Conservation (phyloP, 352 stramenopile species). For the Phytophthora fragariaefolia region DNA sequence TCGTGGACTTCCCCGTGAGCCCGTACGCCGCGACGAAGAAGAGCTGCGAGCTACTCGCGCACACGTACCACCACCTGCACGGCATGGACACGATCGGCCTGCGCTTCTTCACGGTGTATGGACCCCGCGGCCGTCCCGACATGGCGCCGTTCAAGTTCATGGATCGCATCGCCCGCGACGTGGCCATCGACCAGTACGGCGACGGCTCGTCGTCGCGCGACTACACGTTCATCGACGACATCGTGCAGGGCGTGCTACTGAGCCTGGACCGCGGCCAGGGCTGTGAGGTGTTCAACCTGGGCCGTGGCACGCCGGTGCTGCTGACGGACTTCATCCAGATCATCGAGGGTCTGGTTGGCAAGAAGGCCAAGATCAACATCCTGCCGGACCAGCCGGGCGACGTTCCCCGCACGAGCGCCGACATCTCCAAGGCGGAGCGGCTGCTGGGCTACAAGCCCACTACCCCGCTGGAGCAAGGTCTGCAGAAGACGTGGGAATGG, state of each 20-base stretch:
- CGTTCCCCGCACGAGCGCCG: constrained; percentile 95
- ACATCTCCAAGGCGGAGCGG: constrained; percentile 95
- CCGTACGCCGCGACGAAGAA: constrained; percentile 99
- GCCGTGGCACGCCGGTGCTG: constrained; percentile 92
- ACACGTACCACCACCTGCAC: constrained; percentile 98
- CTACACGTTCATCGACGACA: constrained; percentile 99
- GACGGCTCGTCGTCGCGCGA: constrained; percentile 95
- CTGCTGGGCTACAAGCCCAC: constrained; percentile 96
- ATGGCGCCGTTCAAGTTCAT: constrained; percentile 99
- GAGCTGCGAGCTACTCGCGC: constrained; percentile 95
- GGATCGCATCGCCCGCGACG: constrained; percentile 91
- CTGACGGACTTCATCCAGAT: constrained; percentile 96
- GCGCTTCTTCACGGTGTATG: constrained; percentile 99
- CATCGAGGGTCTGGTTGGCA: constrained; percentile 94
- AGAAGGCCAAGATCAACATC: constrained; percentile 94
- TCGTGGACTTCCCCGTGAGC: constrained; percentile 94
- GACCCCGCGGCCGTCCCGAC: constrained; percentile 94
- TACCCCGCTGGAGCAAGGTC: constrained; percentile 93
- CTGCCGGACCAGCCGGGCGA: constrained; percentile 96
- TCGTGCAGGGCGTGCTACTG: constrained; percentile 95
- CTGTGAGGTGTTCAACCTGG: constrained; percentile 98
- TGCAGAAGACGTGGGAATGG: constrained; percentile 94
- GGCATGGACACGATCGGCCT: constrained; percentile 94
- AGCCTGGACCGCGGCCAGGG: constrained; percentile 70
- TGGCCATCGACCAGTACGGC: constrained; percentile 97